Evolutionary conservation across 495 filamentous ascomycete genomes (phyloP), one percentile per base, ranked within the genome.

Genomic region (Astrocystis sublimbata): DNA sequence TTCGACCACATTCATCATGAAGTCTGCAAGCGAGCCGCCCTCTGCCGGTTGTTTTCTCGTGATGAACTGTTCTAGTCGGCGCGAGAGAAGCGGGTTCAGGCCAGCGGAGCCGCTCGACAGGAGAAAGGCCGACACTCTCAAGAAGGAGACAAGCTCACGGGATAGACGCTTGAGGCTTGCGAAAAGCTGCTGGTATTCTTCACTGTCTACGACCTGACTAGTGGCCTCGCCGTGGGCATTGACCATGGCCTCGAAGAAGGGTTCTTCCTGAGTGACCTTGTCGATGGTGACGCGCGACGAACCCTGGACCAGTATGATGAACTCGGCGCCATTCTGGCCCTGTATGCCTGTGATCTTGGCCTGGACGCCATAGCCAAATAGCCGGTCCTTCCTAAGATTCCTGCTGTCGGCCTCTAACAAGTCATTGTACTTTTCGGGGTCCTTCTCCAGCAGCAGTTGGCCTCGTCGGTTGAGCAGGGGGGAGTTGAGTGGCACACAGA

Each of bases 1-100:
- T 53, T 96, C 90, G 2, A 96, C 84, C 26, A 97, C 84, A 73
- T 94, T 93, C 7, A 90, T 86, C 91, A 98, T 96, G 65, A 97
- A 97, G 71, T 99, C 96, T 7, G 94, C 94, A n/a, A 99, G 78
- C 7, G 83, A 79, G 6, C 93, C 94, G 4, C 94, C 92, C 58
- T 97, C 90, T 35, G 80, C 73, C 35, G 90, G 68, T 53, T 89
- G 87, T 62, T 93, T 93, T 71, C 84, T 86, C 1, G 83, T 81
- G 51, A 98, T 96, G 68, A 91, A 92, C 6, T 92, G 71, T 71
- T 97, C 92, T 13, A 98, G 83, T 46, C 92, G 86, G 23, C 92
- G 84, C 0, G 91, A 89, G 40, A 96, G 82, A n/a, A 93, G 78
- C 1, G 92, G 92, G 5, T 92, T 92, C 13, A 98, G 69, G 9